Evolutionary conservation across 2,329 filamentous ascomycete species (phyloP).

Genomic region (Fusarium sp.): DNA sequence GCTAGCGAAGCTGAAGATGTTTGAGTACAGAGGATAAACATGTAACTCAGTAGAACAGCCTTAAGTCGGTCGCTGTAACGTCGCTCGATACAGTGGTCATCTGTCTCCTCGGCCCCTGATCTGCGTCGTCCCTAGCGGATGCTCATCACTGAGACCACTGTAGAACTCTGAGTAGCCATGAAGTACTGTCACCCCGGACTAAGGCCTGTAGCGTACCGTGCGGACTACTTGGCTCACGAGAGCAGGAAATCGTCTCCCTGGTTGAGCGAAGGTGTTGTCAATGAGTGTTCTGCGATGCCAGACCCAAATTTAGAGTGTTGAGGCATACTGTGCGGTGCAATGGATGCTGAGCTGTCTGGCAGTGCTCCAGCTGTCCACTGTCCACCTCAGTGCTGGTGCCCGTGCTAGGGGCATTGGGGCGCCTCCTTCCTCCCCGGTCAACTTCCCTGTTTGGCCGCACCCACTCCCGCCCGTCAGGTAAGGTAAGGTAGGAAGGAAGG

Average conservation of each 20-base stretch:
- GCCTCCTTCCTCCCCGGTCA: conserved; percentile 34
- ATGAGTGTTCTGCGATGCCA: conserved; percentile 14
- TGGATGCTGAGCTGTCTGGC: conserved; percentile 29
- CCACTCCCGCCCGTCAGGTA: conserved; percentile 44
- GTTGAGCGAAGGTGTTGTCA: conserved; percentile 16
- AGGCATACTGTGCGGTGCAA: conserved; percentile 25
- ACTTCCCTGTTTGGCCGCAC: conserved; percentile 47
- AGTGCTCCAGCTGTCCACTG: conserved; percentile 5
- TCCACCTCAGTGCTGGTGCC: background rate
- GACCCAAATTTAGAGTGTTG: conserved; percentile 29
- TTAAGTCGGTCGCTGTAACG: conserved; percentile 1
- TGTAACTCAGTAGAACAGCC: background rate
- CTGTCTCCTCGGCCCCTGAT: background rate
- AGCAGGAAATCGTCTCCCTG: conserved; percentile 30
- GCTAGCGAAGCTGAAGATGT: conserved; percentile 38
- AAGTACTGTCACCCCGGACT: conserved; percentile 38
- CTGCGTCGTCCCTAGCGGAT: background rate
- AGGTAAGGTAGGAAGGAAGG: conserved; percentile 21
- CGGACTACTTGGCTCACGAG: conserved; percentile 41
- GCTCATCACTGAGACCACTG: background rate
- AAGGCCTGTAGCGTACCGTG: conserved; percentile 38
- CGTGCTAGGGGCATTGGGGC: conserved; percentile 21
- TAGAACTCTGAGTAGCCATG: conserved; percentile 6
- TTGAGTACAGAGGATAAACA: conserved; percentile 24
- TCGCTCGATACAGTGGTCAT: background rate